Conservation (phyloP, 2,329 filamentous ascomycete species). For the Pyrenophora teres region DNA sequence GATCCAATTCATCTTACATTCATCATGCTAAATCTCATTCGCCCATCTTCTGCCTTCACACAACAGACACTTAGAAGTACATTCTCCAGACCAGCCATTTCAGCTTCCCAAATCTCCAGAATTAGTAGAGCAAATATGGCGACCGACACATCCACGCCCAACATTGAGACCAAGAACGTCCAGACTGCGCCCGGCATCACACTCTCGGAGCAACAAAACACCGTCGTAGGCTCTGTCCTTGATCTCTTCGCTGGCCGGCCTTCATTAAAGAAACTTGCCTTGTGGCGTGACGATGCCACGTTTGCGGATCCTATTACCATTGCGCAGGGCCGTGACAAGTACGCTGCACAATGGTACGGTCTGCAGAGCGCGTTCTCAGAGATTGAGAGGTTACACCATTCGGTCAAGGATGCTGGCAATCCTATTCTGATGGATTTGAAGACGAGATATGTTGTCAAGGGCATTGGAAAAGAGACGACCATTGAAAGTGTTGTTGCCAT, state of each 20-base stretch:
- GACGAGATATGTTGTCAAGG: constrained; percentile 60
- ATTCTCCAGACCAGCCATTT: constrained; percentile 24
- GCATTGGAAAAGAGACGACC: constrained; percentile 56
- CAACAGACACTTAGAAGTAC: constrained; percentile 16
- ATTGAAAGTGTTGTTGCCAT: constrained; percentile 58
- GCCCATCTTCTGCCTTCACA: constrained; percentile 22
- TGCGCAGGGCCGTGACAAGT: constrained; percentile 60
- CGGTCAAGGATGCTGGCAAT: constrained; percentile 61
- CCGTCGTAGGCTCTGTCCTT: constrained; percentile 62
- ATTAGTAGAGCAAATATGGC: constrained; percentile 39
- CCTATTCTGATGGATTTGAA: constrained; percentile 63
- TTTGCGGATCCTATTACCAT: constrained; percentile 65
- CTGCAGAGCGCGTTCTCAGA: constrained; percentile 62
- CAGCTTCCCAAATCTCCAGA: constrained; percentile 13
- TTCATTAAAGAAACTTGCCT: constrained; percentile 61
- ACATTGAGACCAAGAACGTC: constrained; percentile 62
- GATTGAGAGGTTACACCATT: constrained; percentile 61
- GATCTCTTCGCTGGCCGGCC: constrained; percentile 67
- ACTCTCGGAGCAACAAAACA: constrained; percentile 57
- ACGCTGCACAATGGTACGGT: constrained; percentile 62
- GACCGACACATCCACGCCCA: constrained; percentile 35
- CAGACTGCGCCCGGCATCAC: constrained; percentile 57
- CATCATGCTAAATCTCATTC: constrained; percentile 19
- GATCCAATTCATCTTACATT: background rate
- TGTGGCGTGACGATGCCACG: constrained; percentile 63